phyloP scores from a whole-genome alignment of 352 stramenopile genomes.

The Phytophthora melonis region DNA sequence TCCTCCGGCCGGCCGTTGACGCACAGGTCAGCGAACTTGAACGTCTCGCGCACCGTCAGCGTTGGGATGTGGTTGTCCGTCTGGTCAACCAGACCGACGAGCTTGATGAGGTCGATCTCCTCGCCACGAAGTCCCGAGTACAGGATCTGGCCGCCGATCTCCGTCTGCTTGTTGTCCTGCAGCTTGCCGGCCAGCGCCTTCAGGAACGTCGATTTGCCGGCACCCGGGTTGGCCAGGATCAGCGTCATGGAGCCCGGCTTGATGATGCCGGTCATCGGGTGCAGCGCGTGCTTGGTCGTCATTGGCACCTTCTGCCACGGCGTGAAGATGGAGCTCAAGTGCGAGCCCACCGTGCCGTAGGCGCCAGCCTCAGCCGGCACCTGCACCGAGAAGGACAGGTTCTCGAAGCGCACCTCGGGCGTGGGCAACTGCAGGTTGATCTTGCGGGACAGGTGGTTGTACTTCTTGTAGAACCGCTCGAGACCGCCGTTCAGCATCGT shows the following conservation, averaged over 20 bases:
- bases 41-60: conserved; percentile 92
- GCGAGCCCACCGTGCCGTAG: no score
- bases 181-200: conserved; percentile 72
- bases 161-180: conserved; percentile 39
- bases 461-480: no score
- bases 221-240: conserved; percentile 60
- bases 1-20: conserved; percentile 68
- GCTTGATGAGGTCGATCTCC: conserved; percentile 67
- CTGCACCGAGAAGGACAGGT: no score
- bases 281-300: conserved; percentile 52
- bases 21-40: conserved; percentile 94
- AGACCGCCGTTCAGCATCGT: no score
- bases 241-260: conserved; percentile 46
- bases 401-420: no score
- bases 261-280: conserved; percentile 78
- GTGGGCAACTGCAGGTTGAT: no score
- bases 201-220: conserved; percentile 77
- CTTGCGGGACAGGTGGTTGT: no score
- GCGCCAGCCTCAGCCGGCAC: no score
- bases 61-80: conserved; percentile 86
- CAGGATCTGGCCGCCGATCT: conserved; percentile 53
- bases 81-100: conserved; percentile 72
- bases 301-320: conserved; percentile 57
- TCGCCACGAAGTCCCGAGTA: conserved; percentile 54
- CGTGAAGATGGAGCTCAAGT: conserved; percentile 46